Conservation (phyloP, 1,284 basidiomycete species). For the Leccinum huronense region DNA sequence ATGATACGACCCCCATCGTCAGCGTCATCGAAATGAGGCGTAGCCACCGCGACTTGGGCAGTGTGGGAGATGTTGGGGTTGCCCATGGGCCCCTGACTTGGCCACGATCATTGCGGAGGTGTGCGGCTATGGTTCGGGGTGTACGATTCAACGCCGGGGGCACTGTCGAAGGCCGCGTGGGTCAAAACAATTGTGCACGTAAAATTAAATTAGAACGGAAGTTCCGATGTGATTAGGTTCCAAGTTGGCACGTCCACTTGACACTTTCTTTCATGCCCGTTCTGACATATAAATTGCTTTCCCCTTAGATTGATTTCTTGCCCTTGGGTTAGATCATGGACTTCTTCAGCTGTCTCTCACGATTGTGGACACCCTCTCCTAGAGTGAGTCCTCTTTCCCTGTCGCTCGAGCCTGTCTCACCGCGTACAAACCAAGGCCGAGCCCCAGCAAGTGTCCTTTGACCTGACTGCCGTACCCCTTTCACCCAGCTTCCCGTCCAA, state of each 20-base stretch:
- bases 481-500: conserved; percentile 7
- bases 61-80: conserved; percentile 1
- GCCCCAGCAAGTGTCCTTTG: conserved; percentile 40
- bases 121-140: conserved; percentile 1
- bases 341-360: conserved; percentile 38
- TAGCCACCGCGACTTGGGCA: background rate
- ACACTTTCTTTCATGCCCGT: conserved; percentile 1
- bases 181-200: conserved; percentile 1
- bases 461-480: conserved; percentile 28
- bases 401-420: conserved; percentile 16
- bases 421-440: conserved; percentile 27
- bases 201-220: background rate
- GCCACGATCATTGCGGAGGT: conserved; percentile 31
- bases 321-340: conserved; percentile 31
- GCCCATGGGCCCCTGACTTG: conserved; percentile 11
- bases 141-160: conserved; percentile 16
- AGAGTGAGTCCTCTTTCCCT: conserved; percentile 27
- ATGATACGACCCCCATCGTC: background rate
- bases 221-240: conserved; percentile 1
- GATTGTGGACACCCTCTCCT: conserved; percentile 33
- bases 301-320: background rate
- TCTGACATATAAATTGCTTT: background rate
- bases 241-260: background rate
- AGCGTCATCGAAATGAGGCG: background rate
- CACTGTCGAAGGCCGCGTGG: conserved; percentile 1